These are phyloP conservation scores for Peronospora destructor DNA, from an alignment of 352 stramenopile genomes.

Conservation along the genomic window DNA sequence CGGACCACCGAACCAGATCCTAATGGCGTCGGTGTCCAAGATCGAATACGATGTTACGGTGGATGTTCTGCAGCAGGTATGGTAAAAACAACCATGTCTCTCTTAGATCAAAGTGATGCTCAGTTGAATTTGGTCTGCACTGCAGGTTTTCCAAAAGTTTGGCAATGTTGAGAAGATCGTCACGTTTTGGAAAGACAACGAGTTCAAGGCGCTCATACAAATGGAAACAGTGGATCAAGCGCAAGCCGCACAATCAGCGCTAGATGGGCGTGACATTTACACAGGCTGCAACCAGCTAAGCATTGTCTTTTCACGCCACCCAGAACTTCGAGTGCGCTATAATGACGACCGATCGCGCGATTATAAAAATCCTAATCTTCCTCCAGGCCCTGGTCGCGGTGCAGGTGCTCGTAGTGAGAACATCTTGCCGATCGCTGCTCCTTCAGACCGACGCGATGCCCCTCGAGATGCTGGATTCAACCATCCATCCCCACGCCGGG, in stretches of 20 bases:
- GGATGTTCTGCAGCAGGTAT: conserved; percentile 69
- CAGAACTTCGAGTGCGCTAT: conserved; percentile 63
- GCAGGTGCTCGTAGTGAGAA: conserved; percentile 13
- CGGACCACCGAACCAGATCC: conserved; percentile 51
- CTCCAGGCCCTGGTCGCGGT: conserved; percentile 28
- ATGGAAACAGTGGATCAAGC: conserved; percentile 74
- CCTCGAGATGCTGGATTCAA: conserved; percentile 16
- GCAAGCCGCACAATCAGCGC: conserved; percentile 53
- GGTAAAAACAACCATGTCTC: neutral
- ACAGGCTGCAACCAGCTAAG: conserved; percentile 78
- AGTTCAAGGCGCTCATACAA: conserved; percentile 77
- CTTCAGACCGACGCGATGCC: conserved; percentile 16
- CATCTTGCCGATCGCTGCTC: conserved; percentile 1
- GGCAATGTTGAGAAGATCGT: conserved; percentile 78
- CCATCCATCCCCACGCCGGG: conserved; percentile 14
- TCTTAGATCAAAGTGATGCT: neutral
- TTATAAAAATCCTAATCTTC: conserved; percentile 72
- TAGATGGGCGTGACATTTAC: conserved; percentile 82
- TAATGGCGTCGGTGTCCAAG: conserved; percentile 75
- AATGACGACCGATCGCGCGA: conserved; percentile 71
- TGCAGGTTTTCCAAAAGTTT: conserved; percentile 76
- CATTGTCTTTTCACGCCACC: conserved; percentile 70
- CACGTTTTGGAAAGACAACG: conserved; percentile 76
- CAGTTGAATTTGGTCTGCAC: neutral
- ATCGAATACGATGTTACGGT: conserved; percentile 81